A percentile compares a stretch with the other conserved stretches of the same genome.
Conservation (phyloP, 192 early-diverging fungal species). For the Globomyces pollinis-pini region DNA sequence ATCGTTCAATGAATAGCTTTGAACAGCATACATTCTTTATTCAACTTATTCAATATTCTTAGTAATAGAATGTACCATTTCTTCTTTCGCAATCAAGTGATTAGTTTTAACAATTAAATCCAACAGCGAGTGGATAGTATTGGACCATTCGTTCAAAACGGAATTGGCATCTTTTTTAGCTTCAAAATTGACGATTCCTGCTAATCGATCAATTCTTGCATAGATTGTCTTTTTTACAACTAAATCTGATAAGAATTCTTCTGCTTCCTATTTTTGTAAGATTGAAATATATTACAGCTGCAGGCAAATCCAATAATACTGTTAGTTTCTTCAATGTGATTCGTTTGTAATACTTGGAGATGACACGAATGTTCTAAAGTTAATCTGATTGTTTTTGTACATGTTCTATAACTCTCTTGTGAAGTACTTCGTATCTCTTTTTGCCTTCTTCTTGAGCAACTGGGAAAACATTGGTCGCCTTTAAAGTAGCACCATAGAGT, state of each 20-base stretch:
- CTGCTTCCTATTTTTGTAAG: slow-evolving; percentile 60
- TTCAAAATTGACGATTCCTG: slow-evolving; percentile 83
- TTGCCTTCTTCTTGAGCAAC: slow-evolving; percentile 63
- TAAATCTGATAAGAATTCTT: slow-evolving; percentile 86
- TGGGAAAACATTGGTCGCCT: slow-evolving; percentile 68
- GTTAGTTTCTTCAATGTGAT: slow-evolving; percentile 79
- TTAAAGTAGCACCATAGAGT: slow-evolving; percentile 72
- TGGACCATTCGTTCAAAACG: slow-evolving; percentile 89
- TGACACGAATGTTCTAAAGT: slow-evolving; percentile 81
- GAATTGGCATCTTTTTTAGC: slow-evolving; percentile 78
- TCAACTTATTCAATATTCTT: too few relatives aligned
- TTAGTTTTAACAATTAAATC: slow-evolving; percentile 88
- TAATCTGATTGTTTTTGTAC: slow-evolving; percentile 41
- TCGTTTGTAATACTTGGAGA: slow-evolving; percentile 92
- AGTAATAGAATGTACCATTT: slow-evolving; percentile 35
- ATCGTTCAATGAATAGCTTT: too few relatives aligned
- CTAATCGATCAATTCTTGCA: slow-evolving; percentile 89
- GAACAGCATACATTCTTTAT: too few relatives aligned
- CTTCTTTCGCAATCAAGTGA: slow-evolving; percentile 50
- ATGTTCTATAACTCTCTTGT: slow-evolving; percentile 94
- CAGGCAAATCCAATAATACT: slow-evolving; percentile 79
- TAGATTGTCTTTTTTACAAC: slow-evolving; percentile 93
- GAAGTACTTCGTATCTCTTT: slow-evolving; percentile 74
- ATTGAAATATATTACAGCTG: slow-evolving; percentile 35
- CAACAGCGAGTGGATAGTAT: slow-evolving; percentile 79